Percentiles rank a stretch among this genome's conserved stretches.
These are phyloP conservation scores for Wallacemonas sp. DNA, from an alignment of 208 protist genomes.

Conservation along the genomic window DNA sequence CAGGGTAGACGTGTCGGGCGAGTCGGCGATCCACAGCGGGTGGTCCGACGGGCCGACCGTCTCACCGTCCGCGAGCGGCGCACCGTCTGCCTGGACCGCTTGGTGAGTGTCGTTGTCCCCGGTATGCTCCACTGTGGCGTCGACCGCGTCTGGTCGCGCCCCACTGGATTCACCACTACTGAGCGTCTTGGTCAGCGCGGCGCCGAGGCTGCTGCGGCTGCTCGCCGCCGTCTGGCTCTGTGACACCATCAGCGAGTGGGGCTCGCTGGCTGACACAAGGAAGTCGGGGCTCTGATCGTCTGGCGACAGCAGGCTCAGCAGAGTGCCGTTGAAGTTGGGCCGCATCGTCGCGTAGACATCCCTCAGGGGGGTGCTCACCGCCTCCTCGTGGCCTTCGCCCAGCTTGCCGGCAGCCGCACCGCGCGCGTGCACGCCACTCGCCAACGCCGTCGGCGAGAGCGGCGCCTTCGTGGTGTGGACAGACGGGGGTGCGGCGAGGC, in stretches of 20 bases:
- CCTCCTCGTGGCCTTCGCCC: background rate
- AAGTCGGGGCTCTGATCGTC: background rate
- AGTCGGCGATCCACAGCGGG: background rate
- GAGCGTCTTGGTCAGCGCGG: too few species aligned
- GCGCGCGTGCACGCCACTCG: too few species aligned
- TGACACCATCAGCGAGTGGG: background rate
- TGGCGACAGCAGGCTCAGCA: conserved; percentile 4
- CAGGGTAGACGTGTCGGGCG: background rate
- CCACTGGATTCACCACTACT: too few species aligned
- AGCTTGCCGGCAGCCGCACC: too few species aligned
- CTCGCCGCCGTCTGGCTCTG: background rate
- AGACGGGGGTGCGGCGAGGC: background rate
- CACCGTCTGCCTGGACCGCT: too few species aligned
- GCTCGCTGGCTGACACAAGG: background rate
- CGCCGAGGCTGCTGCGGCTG: background rate
- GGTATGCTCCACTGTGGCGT: too few species aligned
- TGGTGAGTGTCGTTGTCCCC: too few species aligned
- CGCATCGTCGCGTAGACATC: background rate
- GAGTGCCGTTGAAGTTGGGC: conserved; percentile 3
- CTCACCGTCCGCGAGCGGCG: background rate
- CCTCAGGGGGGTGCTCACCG: background rate
- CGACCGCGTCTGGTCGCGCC: too few species aligned
- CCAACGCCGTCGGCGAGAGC: background rate
- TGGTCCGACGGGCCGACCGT: background rate
- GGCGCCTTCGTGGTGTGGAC: background rate